phyloP scores from a whole-genome alignment of 805 yeast genomes.

The Candida maesae region DNA sequence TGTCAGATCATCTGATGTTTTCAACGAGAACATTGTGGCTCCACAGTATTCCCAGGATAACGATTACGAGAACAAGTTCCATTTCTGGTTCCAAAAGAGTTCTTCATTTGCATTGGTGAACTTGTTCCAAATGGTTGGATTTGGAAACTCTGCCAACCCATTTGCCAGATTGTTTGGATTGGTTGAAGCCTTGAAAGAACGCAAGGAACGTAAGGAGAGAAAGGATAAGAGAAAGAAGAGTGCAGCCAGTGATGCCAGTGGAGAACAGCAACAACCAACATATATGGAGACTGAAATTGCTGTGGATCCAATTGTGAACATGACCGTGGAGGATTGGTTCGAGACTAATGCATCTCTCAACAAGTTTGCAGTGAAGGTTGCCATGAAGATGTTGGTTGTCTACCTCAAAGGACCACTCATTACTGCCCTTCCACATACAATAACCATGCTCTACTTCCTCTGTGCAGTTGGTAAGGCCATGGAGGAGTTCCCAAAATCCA shows the following conservation, averaged over 20 bases:
- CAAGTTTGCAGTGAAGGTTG: conserved; percentile 60
- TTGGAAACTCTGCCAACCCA: conserved; percentile 73
- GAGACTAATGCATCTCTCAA: conserved; percentile 42
- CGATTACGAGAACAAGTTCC: conserved; percentile 33
- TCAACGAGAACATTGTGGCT: conserved; percentile 12
- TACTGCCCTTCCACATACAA: conserved; percentile 66
- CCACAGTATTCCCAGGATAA: conserved; percentile 19
- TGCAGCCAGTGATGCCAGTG: not conserved
- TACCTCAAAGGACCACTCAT: conserved; percentile 65
- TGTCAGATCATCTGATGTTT: conserved; percentile 10
- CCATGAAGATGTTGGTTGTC: conserved; percentile 63
- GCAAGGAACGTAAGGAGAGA: conserved; percentile 68
- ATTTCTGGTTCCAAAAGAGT: conserved; percentile 75
- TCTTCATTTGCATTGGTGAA: conserved; percentile 74
- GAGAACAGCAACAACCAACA: not conserved
- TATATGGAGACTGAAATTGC: conserved; percentile 3
- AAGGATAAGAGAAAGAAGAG: conserved; percentile 39
- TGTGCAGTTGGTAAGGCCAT: conserved; percentile 58
- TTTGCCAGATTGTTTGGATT: conserved; percentile 71
- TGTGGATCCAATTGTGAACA: conserved; percentile 4
- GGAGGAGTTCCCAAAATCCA: conserved; percentile 41
- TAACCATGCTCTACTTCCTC: conserved; percentile 75
- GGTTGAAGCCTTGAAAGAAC: conserved; percentile 66
- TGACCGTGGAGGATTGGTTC: conserved; percentile 44
- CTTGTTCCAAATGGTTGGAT: conserved; percentile 69